Conservation (phyloP, 1,284 basidiomycete species). For the Cystobasidiaceae sp. region DNA sequence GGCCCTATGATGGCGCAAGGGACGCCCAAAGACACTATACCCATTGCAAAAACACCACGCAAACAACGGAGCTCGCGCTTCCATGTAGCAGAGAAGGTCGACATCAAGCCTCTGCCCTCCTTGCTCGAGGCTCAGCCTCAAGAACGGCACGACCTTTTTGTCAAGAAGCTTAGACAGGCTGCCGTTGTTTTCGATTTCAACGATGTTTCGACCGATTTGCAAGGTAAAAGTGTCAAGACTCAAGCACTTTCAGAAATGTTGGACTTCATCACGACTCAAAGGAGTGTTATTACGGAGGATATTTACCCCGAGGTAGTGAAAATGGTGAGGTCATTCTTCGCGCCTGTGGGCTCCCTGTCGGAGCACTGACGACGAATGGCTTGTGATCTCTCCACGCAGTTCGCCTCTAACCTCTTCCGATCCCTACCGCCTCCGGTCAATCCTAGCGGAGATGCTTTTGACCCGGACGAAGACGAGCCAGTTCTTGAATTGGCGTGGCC, state of each 20-base stretch:
- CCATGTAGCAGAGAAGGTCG: conserved; percentile 91
- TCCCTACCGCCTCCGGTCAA: conserved; percentile 99
- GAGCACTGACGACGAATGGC: neutral
- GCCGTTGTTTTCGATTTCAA: conserved; percentile 98
- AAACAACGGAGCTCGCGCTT: conserved; percentile 95
- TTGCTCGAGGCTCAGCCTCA: conserved; percentile 81
- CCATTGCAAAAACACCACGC: conserved; percentile 87
- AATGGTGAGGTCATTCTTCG: conserved; percentile 60
- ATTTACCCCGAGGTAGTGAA: conserved; percentile 98
- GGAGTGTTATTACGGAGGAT: conserved; percentile 91
- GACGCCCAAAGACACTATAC: conserved; percentile 79
- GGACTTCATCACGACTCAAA: conserved; percentile 96
- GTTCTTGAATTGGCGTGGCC: conserved; percentile 99
- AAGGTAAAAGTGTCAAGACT: conserved; percentile 97
- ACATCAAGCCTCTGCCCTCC: conserved; percentile 89
- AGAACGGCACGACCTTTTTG: conserved; percentile 85
- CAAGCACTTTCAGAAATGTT: conserved; percentile 98
- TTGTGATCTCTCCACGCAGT: conserved; percentile 57
- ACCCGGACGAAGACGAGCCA: conserved; percentile 99
- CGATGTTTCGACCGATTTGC: conserved; percentile 89
- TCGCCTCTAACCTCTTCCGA: conserved; percentile 94
- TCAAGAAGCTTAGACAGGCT: conserved; percentile 93
- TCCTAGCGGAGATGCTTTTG: conserved; percentile 94
- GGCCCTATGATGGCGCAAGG: conserved; percentile 34
- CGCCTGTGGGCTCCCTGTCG: too few relatives aligned